Base-by-base conservation (phyloP, 2,329 filamentous ascomycete genomes). In the Penicillium sumatraense region DNA sequence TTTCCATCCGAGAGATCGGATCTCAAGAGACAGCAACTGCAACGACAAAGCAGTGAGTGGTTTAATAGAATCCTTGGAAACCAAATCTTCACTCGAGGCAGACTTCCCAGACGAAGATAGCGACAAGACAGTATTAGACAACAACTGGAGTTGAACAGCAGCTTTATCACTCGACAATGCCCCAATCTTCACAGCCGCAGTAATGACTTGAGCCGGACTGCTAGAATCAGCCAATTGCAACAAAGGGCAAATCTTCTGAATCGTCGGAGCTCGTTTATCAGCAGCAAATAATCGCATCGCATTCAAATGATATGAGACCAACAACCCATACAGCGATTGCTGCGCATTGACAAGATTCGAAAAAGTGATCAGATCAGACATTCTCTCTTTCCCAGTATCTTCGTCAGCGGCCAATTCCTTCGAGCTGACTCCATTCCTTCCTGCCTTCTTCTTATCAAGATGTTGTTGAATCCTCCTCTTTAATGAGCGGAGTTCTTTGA, bases 11-110 rank as follows among this genome's bases (percentile, higher is more conserved):
- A 72, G 66, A 38, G 65, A 69, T 36, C 73, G 69, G 54, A 77
- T 67, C 58, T 80, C 75, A 45, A 78, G 60, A 14, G 74, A 71
- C 45, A 76, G 48, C n/a, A 79, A 52, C 57, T 78, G 73, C n/a
- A 79, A 59, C n/a, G 51, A 67, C 24, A 79, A 55, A 0, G 64
- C 57, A 0, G 67, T 69, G 13, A 67, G 66, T 0, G 72, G 69
- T 50, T 68, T 74, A 13, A 68, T 26, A 18, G 58, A 54, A 20
- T 68, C 60, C 48, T 65, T 65, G 7, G 51, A 55, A 23, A 54
- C 50, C 16, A 59, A 56, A 11, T 42, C 56, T 8, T 57, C 56
- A 8, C 51, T 52, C 0, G 58, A 58, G 29, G 61, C 47, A 20
- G 65, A 55, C 7, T 61, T 45, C 5, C 52, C 53, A 3, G 69